Evolutionary conservation across 2,329 filamentous ascomycete genomes (phyloP).

Genomic region (Alternaria panax): DNA sequence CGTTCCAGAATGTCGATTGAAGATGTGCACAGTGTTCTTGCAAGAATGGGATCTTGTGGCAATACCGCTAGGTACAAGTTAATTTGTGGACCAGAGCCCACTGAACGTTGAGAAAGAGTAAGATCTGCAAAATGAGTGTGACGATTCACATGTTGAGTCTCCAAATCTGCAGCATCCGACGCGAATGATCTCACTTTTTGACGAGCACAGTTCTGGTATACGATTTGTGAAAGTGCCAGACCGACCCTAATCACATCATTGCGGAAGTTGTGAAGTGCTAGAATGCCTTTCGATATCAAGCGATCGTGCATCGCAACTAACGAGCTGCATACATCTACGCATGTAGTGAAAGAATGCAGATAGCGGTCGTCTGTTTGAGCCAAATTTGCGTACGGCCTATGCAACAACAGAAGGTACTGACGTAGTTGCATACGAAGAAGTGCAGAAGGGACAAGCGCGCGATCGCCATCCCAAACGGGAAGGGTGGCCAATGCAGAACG

Average conservation of each 20-base stretch:
- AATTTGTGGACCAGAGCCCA: constrained; percentile 5
- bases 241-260: constrained; percentile 42
- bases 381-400: constrained; percentile 42
- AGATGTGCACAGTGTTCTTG: constrained; percentile 33
- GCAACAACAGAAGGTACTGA: constrained; percentile 46
- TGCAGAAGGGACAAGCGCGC: constrained; percentile 25
- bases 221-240: constrained; percentile 36
- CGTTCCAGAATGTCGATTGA: constrained; percentile 41
- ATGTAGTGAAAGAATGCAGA: constrained; percentile 42
- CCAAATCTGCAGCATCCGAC: neutral
- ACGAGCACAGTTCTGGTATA: constrained; percentile 36
- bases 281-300: constrained; percentile 28
- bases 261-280: constrained; percentile 36
- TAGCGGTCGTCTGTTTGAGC: constrained; percentile 37
- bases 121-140: constrained; percentile 13
- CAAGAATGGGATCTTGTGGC: constrained; percentile 36
- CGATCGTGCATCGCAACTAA: constrained; percentile 36
- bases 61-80: constrained; percentile 25
- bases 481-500: constrained; percentile 29
- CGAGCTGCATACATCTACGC: constrained; percentile 37
- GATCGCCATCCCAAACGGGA: constrained; percentile 34
- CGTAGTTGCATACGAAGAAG: constrained; percentile 43
- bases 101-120: neutral
- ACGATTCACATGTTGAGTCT: constrained; percentile 12
- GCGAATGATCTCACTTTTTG: constrained; percentile 10